Percentiles rank a stretch among this genome's conserved stretches.
phyloP scores from a whole-genome alignment of 106 monocot genomes.

The Dendrobium officinale region DNA sequence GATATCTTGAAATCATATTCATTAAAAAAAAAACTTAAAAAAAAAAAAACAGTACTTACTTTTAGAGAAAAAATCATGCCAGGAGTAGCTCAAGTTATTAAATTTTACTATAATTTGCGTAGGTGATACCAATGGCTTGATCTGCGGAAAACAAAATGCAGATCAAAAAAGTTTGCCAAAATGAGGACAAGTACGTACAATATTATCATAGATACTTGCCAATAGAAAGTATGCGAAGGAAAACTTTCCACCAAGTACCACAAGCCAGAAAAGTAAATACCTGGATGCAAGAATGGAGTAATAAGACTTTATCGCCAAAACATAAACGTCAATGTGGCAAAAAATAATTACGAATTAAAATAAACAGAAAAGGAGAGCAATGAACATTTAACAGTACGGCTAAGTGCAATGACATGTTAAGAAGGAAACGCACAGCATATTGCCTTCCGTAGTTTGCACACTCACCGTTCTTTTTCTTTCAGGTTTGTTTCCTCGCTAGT shows the following conservation, averaged over 20 bases:
- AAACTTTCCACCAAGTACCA: conserved; percentile 77
- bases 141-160: conserved; percentile 41
- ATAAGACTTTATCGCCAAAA: not conserved
- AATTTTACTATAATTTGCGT: conserved; percentile 55
- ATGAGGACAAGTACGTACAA: not conserved
- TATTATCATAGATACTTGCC: conserved; percentile 32
- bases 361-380: not conserved
- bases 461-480: not conserved
- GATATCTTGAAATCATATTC: not conserved
- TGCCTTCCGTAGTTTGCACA: not conserved
- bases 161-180: not conserved
- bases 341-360: not conserved
- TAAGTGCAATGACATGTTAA: not conserved
- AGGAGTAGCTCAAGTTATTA: conserved; percentile 46
- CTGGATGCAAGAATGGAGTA: conserved; percentile 28
- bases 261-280: conserved; percentile 74
- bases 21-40: not conserved
- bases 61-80: conserved; percentile 55
- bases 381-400: not conserved
- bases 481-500: no score
- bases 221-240: conserved; percentile 87
- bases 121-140: conserved; percentile 75
- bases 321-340: not conserved
- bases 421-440: not conserved
- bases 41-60: not conserved